These are phyloP conservation scores for Kockiozyma suomiensis DNA, from an alignment of 805 yeast genomes.

Conservation along the genomic window DNA sequence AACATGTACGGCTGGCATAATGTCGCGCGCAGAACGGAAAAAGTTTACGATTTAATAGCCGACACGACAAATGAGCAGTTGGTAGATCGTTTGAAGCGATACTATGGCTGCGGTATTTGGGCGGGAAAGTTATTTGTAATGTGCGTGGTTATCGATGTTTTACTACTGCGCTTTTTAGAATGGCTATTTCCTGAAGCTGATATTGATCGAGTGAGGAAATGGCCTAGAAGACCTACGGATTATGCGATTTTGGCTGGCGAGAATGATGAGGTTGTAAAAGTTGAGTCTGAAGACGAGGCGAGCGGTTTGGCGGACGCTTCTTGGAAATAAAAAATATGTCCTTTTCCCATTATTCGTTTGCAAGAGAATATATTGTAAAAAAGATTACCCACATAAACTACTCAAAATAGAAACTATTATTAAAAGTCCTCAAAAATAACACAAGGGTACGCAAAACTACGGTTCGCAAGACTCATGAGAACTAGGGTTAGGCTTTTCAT, in stretches of 20 bases:
- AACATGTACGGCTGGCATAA: conserved; percentile 90
- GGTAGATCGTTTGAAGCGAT: conserved; percentile 60
- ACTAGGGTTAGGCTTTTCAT: no score
- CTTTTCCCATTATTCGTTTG: no score
- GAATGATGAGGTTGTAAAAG: conserved; percentile 5
- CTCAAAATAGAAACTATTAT: no score
- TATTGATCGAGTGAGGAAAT: conserved; percentile 72
- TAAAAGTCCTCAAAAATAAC: no score
- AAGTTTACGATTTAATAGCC: conserved; percentile 62
- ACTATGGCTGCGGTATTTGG: conserved; percentile 67
- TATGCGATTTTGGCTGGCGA: conserved; percentile 24
- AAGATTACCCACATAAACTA: no score
- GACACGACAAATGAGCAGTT: conserved; percentile 52
- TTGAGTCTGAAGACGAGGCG: conserved; percentile 33
- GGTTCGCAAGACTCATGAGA: no score
- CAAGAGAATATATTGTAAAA: no score
- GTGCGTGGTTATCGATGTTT: conserved; percentile 77
- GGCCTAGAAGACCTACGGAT: conserved; percentile 33
- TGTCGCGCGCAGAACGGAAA: conserved; percentile 82
- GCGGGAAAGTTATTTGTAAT: conserved; percentile 83
- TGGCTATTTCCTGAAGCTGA: conserved; percentile 65
- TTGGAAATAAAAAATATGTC: no score
- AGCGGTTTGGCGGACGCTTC: conserved; percentile 10
- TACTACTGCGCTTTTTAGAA: conserved; percentile 65
- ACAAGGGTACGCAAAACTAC: no score